These are phyloP conservation scores for Blastomyces percursus DNA, from an alignment of 2,329 filamentous ascomycete species.

Conservation along the genomic window DNA sequence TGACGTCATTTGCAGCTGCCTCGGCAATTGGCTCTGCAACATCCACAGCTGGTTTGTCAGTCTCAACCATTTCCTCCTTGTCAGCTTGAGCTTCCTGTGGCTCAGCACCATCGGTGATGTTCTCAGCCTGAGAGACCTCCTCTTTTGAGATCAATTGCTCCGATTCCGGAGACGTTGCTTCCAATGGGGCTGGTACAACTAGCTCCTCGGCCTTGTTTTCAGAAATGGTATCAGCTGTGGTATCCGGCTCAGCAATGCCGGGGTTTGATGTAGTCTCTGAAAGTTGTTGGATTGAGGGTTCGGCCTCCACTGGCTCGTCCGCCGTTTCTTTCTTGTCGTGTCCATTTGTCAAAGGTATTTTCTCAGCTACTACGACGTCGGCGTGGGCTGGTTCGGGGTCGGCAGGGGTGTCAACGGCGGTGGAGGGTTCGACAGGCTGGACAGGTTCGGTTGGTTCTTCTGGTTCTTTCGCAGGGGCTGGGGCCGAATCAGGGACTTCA, in stretches of 20 bases:
- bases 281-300: background rate
- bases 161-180: background rate
- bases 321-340: background rate
- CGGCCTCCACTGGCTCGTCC: background rate
- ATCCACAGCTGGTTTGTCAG: background rate
- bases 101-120: slow-evolving; percentile 6
- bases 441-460: background rate
- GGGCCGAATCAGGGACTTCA: background rate
- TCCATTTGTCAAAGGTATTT: background rate
- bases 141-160: background rate
- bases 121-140: slow-evolving; percentile 4
- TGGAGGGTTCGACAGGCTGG: background rate
- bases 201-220: background rate
- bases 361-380: background rate
- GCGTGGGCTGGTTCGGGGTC: background rate
- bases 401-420: background rate
- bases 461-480: background rate
- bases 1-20: slow-evolving; percentile 6
- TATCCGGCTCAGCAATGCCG: background rate
- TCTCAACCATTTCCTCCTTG: background rate
- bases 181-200: background rate
- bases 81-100: background rate
- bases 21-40: slow-evolving; percentile 1
- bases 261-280: background rate
- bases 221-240: background rate